These are phyloP conservation scores for Sordaria brevicollis DNA, from an alignment of 495 filamentous ascomycete species.

Conservation along the genomic window DNA sequence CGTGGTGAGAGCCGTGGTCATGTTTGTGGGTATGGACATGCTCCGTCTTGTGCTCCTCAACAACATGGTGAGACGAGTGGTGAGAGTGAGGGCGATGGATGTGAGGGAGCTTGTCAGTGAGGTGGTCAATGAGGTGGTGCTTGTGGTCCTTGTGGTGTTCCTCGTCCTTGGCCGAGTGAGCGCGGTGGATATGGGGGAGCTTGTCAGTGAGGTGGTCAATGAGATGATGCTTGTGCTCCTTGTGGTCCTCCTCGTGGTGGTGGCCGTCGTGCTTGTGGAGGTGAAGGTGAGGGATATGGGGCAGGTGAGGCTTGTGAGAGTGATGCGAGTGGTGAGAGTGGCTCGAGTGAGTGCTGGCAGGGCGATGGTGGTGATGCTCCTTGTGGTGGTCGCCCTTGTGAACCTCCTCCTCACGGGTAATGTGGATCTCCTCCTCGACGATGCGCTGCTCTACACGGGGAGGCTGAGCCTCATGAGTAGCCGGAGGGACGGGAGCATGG, in stretches of 20 bases:
- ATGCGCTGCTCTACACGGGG: conserved; percentile 56
- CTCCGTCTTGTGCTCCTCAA: conserved; percentile 10
- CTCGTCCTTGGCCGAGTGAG: conserved; percentile 19
- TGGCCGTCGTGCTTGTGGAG: conserved; percentile 32
- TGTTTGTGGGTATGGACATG: neutral
- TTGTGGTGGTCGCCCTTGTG: neutral
- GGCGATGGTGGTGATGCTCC: conserved; percentile 38
- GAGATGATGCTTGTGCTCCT: neutral
- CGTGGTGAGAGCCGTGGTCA: neutral
- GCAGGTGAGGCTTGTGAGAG: conserved; percentile 34
- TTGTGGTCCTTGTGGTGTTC: conserved; percentile 35
- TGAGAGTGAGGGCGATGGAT: neutral
- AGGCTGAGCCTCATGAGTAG: conserved; percentile 47
- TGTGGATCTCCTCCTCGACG: conserved; percentile 72
- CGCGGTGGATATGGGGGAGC: neutral
- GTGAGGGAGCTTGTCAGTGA: neutral
- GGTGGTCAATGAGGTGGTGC: neutral
- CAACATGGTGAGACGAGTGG: conserved; percentile 36
- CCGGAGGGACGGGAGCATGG: neutral
- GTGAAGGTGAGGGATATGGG: neutral
- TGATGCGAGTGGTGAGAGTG: conserved; percentile 14
- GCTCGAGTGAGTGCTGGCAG: conserved; percentile 40
- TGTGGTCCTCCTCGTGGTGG: conserved; percentile 41
- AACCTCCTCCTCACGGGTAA: conserved; percentile 54
- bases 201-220: neutral